Conservation (phyloP, 164 flowering plant species). For the Buxus sempervirens region DNA sequence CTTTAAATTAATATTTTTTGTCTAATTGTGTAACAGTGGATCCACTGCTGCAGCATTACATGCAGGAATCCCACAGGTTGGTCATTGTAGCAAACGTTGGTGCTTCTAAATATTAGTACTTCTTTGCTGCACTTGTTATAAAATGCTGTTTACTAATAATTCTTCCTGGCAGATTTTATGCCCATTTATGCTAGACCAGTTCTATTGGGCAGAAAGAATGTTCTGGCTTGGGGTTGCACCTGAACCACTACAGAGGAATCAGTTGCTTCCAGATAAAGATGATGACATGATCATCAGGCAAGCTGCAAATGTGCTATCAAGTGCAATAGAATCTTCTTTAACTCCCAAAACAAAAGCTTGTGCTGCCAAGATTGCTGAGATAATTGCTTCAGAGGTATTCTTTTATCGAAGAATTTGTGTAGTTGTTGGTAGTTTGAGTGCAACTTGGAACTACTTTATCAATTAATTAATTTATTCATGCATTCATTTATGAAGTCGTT, state of each 20-base stretch:
- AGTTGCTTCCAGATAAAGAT: conserved; percentile 58
- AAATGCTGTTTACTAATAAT: not conserved
- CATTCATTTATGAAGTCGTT: no score
- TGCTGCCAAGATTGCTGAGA: conserved; percentile 55
- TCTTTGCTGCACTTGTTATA: not conserved
- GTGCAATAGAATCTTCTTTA: conserved; percentile 50
- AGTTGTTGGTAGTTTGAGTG: no score
- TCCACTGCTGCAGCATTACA: conserved; percentile 88
- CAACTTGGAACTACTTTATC: no score
- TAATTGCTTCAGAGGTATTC: conserved; percentile 63
- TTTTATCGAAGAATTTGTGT: not conserved
- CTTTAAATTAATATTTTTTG: conserved; percentile 5
- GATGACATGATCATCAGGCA: conserved; percentile 38
- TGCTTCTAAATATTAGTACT: not conserved
- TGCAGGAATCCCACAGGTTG: conserved; percentile 89
- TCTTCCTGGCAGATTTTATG: conserved; percentile 58
- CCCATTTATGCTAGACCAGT: conserved; percentile 91
- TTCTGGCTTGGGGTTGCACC: conserved; percentile 96
- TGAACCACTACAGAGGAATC: conserved; percentile 53
- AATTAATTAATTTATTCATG: no score
- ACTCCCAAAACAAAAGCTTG: conserved; percentile 50
- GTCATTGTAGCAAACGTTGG: not conserved
- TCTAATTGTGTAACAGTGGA: conserved; percentile 48
- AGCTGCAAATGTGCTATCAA: conserved; percentile 49
- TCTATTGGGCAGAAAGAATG: conserved; percentile 98